Conservation (phyloP, 352 stramenopile genomes). For the Globisporangium takayamanum region DNA sequence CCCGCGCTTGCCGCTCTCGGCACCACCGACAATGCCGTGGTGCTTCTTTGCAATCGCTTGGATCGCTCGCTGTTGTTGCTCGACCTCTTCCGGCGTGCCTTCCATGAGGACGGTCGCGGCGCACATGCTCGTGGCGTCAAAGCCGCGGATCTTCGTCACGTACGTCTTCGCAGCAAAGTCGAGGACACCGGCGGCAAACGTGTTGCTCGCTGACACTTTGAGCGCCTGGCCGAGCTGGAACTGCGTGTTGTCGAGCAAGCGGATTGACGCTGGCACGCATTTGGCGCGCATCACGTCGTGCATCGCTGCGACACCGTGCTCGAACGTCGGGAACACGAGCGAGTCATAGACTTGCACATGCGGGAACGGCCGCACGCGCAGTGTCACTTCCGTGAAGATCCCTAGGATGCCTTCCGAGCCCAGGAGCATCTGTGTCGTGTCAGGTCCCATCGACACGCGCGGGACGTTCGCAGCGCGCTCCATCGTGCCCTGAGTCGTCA, state of each 20-base stretch:
- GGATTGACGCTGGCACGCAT: constrained; percentile 80
- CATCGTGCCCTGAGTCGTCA: constrained; percentile 62
- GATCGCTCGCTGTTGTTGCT: constrained; percentile 46
- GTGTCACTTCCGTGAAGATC: constrained; percentile 90
- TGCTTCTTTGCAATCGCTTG: constrained; percentile 64
- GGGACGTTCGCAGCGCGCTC: constrained; percentile 42
- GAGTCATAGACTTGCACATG: constrained; percentile 85
- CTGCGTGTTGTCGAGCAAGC: constrained; percentile 93
- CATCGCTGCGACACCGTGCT: constrained; percentile 72
- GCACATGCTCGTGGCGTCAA: constrained; percentile 72
- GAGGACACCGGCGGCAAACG: constrained; percentile 43
- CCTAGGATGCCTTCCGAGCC: constrained; percentile 94
- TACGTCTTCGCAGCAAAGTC: constrained; percentile 84
- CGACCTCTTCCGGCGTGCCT: constrained; percentile 44
- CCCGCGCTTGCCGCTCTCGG: constrained; percentile 82
- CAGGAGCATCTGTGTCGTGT: constrained; percentile 81
- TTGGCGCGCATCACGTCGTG: constrained; percentile 66
- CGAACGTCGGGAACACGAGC: constrained; percentile 84
- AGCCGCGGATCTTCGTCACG: constrained; percentile 69
- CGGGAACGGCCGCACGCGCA: constrained; percentile 86
- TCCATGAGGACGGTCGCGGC: constrained; percentile 88
- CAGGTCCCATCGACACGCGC: constrained; percentile 84
- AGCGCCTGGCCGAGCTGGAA: constrained; percentile 92
- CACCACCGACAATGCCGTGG: constrained; percentile 77
- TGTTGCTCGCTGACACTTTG: constrained; percentile 50